Conservation (phyloP, 495 filamentous ascomycete genomes). For the Aspergillus biplanus region DNA sequence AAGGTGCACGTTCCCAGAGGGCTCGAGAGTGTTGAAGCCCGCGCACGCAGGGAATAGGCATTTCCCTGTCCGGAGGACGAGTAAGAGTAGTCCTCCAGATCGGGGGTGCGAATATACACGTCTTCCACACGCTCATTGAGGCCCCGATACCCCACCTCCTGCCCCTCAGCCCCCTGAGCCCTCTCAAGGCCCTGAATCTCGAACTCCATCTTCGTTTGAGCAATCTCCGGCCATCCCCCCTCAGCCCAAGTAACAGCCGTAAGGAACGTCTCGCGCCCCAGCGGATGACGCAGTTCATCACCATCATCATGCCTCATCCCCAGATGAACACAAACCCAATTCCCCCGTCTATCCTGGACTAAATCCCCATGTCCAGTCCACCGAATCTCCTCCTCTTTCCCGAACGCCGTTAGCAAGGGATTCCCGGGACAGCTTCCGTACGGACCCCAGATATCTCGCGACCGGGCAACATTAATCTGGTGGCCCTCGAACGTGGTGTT, state of each 20-base stretch:
- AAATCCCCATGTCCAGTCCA: not conserved
- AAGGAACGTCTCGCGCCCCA: not conserved
- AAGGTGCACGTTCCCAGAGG: not conserved
- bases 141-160: not conserved
- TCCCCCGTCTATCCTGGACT: not conserved
- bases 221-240: not conserved
- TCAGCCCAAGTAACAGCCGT: not conserved
- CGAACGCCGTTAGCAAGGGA: not conserved
- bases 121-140: not conserved
- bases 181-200: not conserved
- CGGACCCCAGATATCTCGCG: not conserved
- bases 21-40: not conserved
- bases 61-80: not conserved
- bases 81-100: not conserved
- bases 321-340: not conserved
- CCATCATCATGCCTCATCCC: not conserved
- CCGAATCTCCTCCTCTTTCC: not conserved
- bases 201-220: not conserved
- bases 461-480: not conserved
- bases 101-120: not conserved
- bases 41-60: not conserved
- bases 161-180: not conserved
- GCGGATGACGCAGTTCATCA: not conserved
- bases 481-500: not conserved
- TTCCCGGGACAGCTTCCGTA: not conserved